Conservation (phyloP, 352 stramenopile genomes). For the Globisporangium cystogenes region DNA sequence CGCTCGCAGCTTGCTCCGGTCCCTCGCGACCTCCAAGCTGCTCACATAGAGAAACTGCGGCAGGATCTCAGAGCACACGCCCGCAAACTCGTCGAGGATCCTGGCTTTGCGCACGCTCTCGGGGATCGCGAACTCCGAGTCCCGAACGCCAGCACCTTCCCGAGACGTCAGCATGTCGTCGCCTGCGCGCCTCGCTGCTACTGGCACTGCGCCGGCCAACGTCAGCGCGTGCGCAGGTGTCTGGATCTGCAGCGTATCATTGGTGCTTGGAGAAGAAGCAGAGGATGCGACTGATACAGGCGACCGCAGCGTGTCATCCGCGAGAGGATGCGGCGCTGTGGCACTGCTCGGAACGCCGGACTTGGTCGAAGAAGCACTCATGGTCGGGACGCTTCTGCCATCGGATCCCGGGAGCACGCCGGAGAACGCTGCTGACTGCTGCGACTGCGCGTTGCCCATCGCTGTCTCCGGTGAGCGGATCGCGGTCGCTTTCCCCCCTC, state of each 20-base stretch:
- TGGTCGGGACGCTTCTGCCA: background rate
- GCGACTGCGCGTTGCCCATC: slow-evolving; percentile 1
- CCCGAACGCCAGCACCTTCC: background rate
- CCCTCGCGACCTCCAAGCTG: slow-evolving; percentile 35
- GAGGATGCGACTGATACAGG: background rate
- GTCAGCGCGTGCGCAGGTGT: slow-evolving; percentile 5
- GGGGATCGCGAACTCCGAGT: slow-evolving; percentile 24
- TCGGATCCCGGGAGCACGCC: slow-evolving; percentile 1
- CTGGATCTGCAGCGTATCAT: slow-evolving; percentile 1
- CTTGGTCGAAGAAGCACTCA: no score
- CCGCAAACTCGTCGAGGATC: slow-evolving; percentile 25
- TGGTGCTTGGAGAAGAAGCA: background rate
- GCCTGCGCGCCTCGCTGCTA: background rate
- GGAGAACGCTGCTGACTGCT: background rate
- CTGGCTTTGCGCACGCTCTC: slow-evolving; percentile 61
- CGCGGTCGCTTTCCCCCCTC: no score
- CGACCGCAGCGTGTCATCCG: background rate
- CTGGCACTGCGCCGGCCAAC: background rate
- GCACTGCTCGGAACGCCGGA: no score
- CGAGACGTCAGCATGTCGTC: background rate
- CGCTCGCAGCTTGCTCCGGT: slow-evolving; percentile 16
- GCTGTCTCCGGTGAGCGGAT: background rate
- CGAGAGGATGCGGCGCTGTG: background rate
- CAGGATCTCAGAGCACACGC: slow-evolving; percentile 61
- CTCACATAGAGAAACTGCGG: slow-evolving; percentile 51